Evolutionary conservation across 441 rosid species (phyloP).

Genomic region (Bocquillonia castaneifolia): DNA sequence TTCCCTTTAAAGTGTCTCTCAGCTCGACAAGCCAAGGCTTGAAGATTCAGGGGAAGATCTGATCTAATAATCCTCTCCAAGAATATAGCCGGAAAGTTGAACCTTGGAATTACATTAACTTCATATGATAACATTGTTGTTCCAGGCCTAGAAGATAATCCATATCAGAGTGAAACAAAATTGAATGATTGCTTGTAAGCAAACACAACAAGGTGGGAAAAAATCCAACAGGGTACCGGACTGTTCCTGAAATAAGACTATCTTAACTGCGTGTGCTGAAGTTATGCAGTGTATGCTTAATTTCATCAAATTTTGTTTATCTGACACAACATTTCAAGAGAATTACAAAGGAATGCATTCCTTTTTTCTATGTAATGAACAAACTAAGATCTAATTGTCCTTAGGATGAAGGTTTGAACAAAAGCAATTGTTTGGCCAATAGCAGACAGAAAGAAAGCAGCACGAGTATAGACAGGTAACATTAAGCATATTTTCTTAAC

Average conservation of each 20-base stretch:
- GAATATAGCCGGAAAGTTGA: constrained; percentile 90
- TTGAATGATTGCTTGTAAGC: background rate
- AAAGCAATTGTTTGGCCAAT: background rate
- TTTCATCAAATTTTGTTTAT: background rate
- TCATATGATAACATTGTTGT: constrained; percentile 69
- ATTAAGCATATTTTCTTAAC: no score
- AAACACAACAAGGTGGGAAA: background rate
- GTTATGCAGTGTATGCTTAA: background rate
- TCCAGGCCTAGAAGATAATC: constrained; percentile 40
- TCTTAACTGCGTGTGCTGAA: background rate
- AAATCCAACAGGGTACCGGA: background rate
- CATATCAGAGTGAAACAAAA: background rate
- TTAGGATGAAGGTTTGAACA: background rate
- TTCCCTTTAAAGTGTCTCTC: constrained; percentile 48
- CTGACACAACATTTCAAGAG: background rate
- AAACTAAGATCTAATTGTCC: background rate
- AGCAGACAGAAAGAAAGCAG: background rate
- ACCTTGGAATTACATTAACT: constrained; percentile 84
- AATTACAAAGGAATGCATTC: background rate
- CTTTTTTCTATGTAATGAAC: background rate
- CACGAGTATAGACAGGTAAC: background rate
- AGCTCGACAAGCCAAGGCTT: constrained; percentile 77
- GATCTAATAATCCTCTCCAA: constrained; percentile 89
- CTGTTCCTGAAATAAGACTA: background rate
- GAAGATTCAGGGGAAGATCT: constrained; percentile 92